These are phyloP conservation scores for Flammula alnicola DNA, from an alignment of 1,284 basidiomycete genomes.

Conservation along the genomic window DNA sequence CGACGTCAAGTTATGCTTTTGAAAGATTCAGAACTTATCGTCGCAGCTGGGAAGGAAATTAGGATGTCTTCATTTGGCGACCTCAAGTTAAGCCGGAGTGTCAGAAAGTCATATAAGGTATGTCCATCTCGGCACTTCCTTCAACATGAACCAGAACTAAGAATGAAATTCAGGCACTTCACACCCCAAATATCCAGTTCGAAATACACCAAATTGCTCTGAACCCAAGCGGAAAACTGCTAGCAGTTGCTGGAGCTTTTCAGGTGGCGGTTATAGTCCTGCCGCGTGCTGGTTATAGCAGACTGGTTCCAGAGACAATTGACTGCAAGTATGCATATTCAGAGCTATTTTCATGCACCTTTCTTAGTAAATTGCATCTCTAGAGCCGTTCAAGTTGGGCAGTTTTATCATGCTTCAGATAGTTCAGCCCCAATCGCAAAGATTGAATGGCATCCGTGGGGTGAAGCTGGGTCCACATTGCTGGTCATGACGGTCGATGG, in stretches of 20 bases:
- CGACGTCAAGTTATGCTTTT: slow-evolving; percentile 75
- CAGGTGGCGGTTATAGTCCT: slow-evolving; percentile 86
- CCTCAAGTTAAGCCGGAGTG: slow-evolving; percentile 51
- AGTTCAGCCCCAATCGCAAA: slow-evolving; percentile 79
- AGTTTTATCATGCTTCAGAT: slow-evolving; percentile 76
- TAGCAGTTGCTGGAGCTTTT: slow-evolving; percentile 86
- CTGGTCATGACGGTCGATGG: slow-evolving; percentile 92
- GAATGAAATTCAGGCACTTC: slow-evolving; percentile 60
- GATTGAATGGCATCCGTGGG: slow-evolving; percentile 96
- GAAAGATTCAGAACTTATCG: slow-evolving; percentile 85
- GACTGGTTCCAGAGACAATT: slow-evolving; percentile 64
- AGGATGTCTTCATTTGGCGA: slow-evolving; percentile 82
- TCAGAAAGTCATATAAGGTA: slow-evolving; percentile 75
- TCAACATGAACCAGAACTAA: slow-evolving; percentile 2
- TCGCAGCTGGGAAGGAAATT: slow-evolving; percentile 81
- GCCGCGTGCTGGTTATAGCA: slow-evolving; percentile 75
- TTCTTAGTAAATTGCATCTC: slow-evolving; percentile 20
- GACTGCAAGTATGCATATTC: slow-evolving; percentile 81
- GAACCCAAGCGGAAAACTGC: slow-evolving; percentile 85
- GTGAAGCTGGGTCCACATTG: slow-evolving; percentile 86
- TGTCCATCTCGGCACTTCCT: slow-evolving; percentile 19
- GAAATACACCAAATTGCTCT: slow-evolving; percentile 80
- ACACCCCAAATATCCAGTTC: slow-evolving; percentile 82
- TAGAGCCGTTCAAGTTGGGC: slow-evolving; percentile 76
- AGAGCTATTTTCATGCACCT: background rate